Conservation (phyloP, 2,329 filamentous ascomycete species). For the Leptographium wingfieldii region DNA sequence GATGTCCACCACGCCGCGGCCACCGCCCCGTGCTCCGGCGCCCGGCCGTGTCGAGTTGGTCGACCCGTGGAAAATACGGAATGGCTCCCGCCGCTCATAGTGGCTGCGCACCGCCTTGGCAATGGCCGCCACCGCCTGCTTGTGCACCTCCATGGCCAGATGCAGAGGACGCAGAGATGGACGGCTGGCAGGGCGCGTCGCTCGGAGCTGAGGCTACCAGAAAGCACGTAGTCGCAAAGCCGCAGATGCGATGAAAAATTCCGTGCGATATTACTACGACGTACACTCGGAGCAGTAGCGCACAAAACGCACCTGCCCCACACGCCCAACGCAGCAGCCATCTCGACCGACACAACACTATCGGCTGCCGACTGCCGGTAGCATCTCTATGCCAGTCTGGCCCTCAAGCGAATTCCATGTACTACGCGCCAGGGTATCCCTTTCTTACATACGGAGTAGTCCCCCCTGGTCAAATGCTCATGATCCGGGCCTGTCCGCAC, state of each 20-base stretch:
- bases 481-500: no score
- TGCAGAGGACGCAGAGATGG: background rate
- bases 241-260: background rate
- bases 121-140: conserved; percentile 33
- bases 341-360: no score
- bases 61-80: conserved; percentile 65
- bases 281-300: no score
- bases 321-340: background rate
- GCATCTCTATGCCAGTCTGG: no score
- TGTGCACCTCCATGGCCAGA: conserved; percentile 33
- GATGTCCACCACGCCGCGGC: conserved; percentile 41
- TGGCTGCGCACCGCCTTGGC: conserved; percentile 33
- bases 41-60: conserved; percentile 60
- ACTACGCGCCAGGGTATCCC: no score
- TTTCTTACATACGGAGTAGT: no score
- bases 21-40: conserved; percentile 14
- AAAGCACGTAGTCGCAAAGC: background rate
- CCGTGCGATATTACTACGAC: no score
- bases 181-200: background rate
- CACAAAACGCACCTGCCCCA: background rate
- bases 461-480: no score
- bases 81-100: conserved; percentile 40
- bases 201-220: background rate
- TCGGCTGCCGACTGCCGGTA: no score
- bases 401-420: no score